phyloP scores from a whole-genome alignment of 305 asterid genomes.

The Fraxinus greggii region DNA sequence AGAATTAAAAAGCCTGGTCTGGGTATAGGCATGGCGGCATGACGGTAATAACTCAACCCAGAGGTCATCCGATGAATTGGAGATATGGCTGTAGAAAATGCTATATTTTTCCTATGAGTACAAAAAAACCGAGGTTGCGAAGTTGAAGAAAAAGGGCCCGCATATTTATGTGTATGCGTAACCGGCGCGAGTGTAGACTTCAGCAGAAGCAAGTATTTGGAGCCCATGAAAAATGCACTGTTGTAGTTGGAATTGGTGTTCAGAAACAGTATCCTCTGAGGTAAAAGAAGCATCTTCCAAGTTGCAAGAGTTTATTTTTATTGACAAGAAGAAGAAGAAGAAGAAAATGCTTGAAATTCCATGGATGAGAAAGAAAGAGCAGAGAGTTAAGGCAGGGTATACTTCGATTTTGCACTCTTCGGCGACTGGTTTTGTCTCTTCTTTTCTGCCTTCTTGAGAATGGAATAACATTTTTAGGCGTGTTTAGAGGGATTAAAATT shows the following conservation, averaged over 20 bases:
- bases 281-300: conserved; percentile 33
- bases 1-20: conserved; percentile 35
- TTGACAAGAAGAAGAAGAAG: neutral
- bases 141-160: conserved; percentile 18
- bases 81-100: conserved; percentile 31
- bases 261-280: conserved; percentile 33
- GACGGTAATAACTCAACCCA: conserved; percentile 35
- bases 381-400: neutral
- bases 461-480: too few relatives aligned
- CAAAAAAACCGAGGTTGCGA: conserved; percentile 19
- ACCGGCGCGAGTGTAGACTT: conserved; percentile 27
- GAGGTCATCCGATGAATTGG: conserved; percentile 36
- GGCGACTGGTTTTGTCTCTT: too few relatives aligned
- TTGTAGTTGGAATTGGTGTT: conserved; percentile 24
- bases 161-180: conserved; percentile 15
- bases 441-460: too few relatives aligned
- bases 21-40: conserved; percentile 48
- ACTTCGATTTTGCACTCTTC: too few relatives aligned
- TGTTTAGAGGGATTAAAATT: too few relatives aligned
- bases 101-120: conserved; percentile 25
- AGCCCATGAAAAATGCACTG: conserved; percentile 37
- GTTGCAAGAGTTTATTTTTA: neutral
- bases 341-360: conserved; percentile 21
- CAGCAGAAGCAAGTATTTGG: conserved; percentile 38
- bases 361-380: conserved; percentile 17